phyloP scores from a whole-genome alignment of 176 grass and related monocot genomes.

The Bothriochloa decipiens region DNA sequence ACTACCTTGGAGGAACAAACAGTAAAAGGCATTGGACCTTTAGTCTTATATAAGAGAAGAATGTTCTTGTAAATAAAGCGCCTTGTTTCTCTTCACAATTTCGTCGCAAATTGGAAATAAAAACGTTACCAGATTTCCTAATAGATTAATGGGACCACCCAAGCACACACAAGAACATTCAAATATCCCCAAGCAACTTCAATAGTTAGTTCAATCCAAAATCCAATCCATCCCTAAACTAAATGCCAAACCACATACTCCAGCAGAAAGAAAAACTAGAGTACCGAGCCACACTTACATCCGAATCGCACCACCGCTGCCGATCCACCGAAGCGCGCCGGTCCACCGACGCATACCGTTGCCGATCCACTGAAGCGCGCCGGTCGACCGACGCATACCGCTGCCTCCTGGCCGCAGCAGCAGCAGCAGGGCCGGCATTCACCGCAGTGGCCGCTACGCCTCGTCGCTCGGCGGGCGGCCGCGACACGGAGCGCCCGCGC shows the following conservation, averaged over 20 bases:
- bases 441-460: background rate
- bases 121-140: background rate
- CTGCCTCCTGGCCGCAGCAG: slow-evolving; percentile 34
- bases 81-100: background rate
- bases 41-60: background rate
- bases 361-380: slow-evolving; percentile 23
- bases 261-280: background rate
- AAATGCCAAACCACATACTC: background rate
- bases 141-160: background rate
- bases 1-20: background rate
- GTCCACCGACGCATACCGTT: slow-evolving; percentile 62
- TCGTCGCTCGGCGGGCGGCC: slow-evolving; percentile 52
- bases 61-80: background rate
- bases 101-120: background rate
- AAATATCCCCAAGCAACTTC: background rate
- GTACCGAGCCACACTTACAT: slow-evolving; percentile 42
- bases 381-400: slow-evolving; percentile 62
- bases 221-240: background rate
- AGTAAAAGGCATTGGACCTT: background rate
- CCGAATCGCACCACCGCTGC: slow-evolving; percentile 57
- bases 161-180: background rate
- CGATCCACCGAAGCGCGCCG: slow-evolving; percentile 33
- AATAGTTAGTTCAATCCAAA: background rate
- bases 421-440: background rate
- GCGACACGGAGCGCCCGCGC: slow-evolving; percentile 76